Evolutionary conservation across 805 yeast genomes (phyloP).

Genomic region (Nakazawaea laoshanensis): DNA sequence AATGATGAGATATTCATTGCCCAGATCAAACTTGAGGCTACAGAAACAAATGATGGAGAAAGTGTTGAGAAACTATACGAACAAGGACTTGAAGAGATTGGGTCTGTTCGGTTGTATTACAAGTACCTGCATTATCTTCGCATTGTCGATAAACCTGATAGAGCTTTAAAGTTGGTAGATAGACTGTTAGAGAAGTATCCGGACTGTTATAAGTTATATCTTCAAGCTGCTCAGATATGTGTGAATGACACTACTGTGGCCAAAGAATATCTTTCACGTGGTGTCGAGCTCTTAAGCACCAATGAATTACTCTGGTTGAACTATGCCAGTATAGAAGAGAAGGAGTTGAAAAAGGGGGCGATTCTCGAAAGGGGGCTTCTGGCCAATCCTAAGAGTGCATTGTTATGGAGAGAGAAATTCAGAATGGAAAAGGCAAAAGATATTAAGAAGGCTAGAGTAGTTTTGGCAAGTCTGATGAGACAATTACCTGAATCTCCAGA

Average conservation of each 20-base stretch:
- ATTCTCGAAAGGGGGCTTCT: conserved; percentile 59
- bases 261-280: conserved; percentile 36
- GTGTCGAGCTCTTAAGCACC: conserved; percentile 38
- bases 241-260: conserved; percentile 30
- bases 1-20: conserved; percentile 63
- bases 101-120: conserved; percentile 48
- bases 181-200: conserved; percentile 44
- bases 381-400: conserved; percentile 37
- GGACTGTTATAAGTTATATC: conserved; percentile 38
- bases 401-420: conserved; percentile 52
- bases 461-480: conserved; percentile 52
- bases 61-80: conserved; percentile 28
- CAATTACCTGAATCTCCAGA: conserved; percentile 47
- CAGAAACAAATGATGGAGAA: conserved; percentile 23
- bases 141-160: conserved; percentile 21
- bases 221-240: conserved; percentile 56
- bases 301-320: conserved; percentile 45
- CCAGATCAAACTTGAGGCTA: conserved; percentile 54
- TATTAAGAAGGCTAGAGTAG: conserved; percentile 38
- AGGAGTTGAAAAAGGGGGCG: conserved; percentile 50
- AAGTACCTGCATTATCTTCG: conserved; percentile 50
- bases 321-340: conserved; percentile 39
- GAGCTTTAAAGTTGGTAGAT: conserved; percentile 32
- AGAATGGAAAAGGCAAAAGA: conserved; percentile 46
- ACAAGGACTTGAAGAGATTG: conserved; percentile 27